phyloP scores from a whole-genome alignment of 2,329 filamentous ascomycete species.

The Fusarium dimerum region DNA sequence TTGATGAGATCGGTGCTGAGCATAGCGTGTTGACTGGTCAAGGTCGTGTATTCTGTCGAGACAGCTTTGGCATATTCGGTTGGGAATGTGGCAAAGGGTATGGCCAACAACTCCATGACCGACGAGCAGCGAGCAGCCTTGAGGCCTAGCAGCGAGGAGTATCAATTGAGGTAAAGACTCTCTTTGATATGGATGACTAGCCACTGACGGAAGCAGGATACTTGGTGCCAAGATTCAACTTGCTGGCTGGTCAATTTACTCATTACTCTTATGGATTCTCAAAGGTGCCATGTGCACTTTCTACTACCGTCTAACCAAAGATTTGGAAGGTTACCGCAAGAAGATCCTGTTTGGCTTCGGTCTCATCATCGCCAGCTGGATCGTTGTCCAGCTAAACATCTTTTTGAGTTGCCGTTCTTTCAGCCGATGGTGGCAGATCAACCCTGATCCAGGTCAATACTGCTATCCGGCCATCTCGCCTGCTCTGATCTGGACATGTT shows the following conservation, averaged over 20 bases:
- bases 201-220: slow-evolving; percentile 36
- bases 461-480: slow-evolving; percentile 53
- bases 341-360: slow-evolving; percentile 53
- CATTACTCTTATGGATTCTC: slow-evolving; percentile 53
- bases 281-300: slow-evolving; percentile 60
- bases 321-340: slow-evolving; percentile 41
- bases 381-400: slow-evolving; percentile 50
- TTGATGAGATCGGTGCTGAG: not conserved
- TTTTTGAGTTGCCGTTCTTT: slow-evolving; percentile 56
- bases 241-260: slow-evolving; percentile 57
- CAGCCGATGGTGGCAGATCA: slow-evolving; percentile 58
- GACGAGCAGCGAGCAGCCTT: slow-evolving; percentile 48
- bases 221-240: slow-evolving; percentile 59
- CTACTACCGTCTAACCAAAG: slow-evolving; percentile 54
- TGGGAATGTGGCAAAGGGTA: slow-evolving; percentile 47
- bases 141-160: slow-evolving; percentile 46
- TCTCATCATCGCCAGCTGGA: slow-evolving; percentile 49
- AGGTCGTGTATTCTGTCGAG: slow-evolving; percentile 55
- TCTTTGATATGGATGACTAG: fast-evolving
- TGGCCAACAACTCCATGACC: slow-evolving; percentile 61
- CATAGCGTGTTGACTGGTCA: not conserved
- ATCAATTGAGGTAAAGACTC: slow-evolving; percentile 34
- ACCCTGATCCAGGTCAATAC: slow-evolving; percentile 54
- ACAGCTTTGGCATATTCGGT: slow-evolving; percentile 53
- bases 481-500: slow-evolving; percentile 52